Conservation (phyloP, 139 green algal species). For the Desmodesmus armatus region DNA sequence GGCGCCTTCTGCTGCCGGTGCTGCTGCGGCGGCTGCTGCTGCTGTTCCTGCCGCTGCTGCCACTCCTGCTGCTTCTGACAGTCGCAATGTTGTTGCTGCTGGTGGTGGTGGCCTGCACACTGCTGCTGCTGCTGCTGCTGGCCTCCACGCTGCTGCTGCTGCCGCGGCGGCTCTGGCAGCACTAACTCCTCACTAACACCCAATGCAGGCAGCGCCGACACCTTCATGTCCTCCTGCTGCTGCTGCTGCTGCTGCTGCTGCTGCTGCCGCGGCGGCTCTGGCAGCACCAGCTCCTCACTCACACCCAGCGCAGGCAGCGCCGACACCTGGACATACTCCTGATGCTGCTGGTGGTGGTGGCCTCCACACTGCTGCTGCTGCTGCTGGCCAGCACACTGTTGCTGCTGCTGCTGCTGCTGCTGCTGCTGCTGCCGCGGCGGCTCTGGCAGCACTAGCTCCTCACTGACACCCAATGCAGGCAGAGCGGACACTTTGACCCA, state of each 20-base stretch:
- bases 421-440: not conserved
- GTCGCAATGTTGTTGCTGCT: not conserved
- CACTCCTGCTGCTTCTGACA: not conserved
- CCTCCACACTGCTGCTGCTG: no score
- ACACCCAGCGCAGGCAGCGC: slow-evolving; percentile 52
- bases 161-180: not conserved
- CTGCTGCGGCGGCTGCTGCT: not conserved
- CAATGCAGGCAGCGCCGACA: not conserved
- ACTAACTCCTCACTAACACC: not conserved
- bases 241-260: not conserved
- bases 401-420: not conserved
- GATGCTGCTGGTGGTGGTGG: no score
- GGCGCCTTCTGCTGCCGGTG: not conserved
- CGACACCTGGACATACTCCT: slow-evolving; percentile 63
- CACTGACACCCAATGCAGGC: slow-evolving; percentile 40
- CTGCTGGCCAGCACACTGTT: no score
- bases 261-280: no score
- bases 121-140: not conserved
- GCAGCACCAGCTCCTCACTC: slow-evolving; percentile 37
- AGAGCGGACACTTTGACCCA: slow-evolving; percentile 61
- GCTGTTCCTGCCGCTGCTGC: not conserved
- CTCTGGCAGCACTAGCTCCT: slow-evolving; percentile 40
- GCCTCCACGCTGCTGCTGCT: not conserved
- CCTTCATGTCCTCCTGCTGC: slow-evolving; percentile 8
- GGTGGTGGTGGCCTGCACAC: not conserved